A percentile compares a stretch with the other conserved stretches of the same genome.
phyloP scores from a whole-genome alignment of 306 rosid species.

The Luffa acutangula region DNA sequence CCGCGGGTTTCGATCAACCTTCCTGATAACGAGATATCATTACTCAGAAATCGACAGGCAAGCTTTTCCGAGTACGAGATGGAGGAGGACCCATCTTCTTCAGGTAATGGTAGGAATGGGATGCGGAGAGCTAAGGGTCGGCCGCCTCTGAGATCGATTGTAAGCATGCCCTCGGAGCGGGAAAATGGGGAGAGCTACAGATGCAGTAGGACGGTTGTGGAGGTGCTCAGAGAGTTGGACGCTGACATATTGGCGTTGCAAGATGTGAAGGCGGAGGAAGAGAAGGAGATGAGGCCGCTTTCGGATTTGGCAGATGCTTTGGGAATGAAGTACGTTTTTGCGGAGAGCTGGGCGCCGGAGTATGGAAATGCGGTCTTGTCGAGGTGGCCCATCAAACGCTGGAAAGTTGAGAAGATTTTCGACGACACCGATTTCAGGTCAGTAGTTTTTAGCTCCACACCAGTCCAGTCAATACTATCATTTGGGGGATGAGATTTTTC shows the following conservation, averaged over 20 bases:
- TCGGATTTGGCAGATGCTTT: conserved; percentile 76
- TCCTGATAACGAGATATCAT: conserved; percentile 83
- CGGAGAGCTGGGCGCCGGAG: conserved; percentile 98
- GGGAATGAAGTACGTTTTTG: conserved; percentile 80
- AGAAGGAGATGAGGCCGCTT: conserved; percentile 80
- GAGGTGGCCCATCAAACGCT: conserved; percentile 76
- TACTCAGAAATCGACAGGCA: conserved; percentile 40
- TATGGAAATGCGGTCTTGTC: conserved; percentile 90
- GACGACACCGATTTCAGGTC: conserved; percentile 84
- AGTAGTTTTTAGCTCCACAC: not conserved
- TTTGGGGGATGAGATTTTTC: not conserved
- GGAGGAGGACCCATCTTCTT: conserved; percentile 17
- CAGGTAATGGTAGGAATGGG: not conserved
- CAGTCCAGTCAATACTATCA: not conserved
- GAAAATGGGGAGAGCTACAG: conserved; percentile 13
- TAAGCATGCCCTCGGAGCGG: conserved; percentile 11
- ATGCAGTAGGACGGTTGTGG: conserved; percentile 42
- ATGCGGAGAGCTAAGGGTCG: conserved; percentile 21
- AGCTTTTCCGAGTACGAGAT: conserved; percentile 52
- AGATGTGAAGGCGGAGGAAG: conserved; percentile 97
- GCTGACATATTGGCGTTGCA: conserved; percentile 82
- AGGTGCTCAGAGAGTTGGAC: conserved; percentile 69
- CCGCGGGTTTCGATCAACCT: conserved; percentile 76
- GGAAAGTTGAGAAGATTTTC: conserved; percentile 49
- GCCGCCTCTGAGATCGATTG: conserved; percentile 13